Base-by-base conservation (phyloP, 1,139 yeast species). In the Eremothecium gossypii region DNA sequence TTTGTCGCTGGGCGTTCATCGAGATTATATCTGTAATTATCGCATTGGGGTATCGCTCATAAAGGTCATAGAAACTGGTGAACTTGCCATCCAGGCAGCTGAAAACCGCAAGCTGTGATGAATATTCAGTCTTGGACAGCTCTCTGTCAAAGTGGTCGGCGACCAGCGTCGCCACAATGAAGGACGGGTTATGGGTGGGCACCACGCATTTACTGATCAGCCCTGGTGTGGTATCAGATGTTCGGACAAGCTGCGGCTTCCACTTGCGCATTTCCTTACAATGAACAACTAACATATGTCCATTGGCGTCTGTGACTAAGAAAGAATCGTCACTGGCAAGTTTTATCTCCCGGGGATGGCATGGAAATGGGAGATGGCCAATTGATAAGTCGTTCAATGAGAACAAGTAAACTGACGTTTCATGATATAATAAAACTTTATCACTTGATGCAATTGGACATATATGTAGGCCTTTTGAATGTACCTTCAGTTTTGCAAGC, bases 1-100 rank as follows among this genome's bases (percentile, higher is more conserved):
- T 8, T 10, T 33, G 36, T 17, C 39, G 43, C 14, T 45, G 30
- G 30, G 41, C 48, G 2, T 55, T 45, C 8, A 53, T 40, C 8
- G 45, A 33, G 11, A 40, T 41, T 3, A 58, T 47, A 42, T 54
- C 57, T 9, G 58, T 40, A 3, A 55, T 42, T n/a, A 40, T 39
- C 7, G 53, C 48, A 30, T 55, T 49, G 7, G 54, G 53, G 43
- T 46, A 50, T 8, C 30, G 26, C 11, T 41, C 14, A 4, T 52
- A 38, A 11, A 49, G 37, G 9, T 45, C 44, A 33, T 42, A 44
- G 1, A 29, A 41, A 5, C 17, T 36, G 4, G 43, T 39, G 11
- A 48, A 38, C 11, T 38, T 23, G 12, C 38, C 41, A 8, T 31
- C 27, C 9, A 44, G 36, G 13, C 48, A 23, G 44, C 14, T 34